Percentiles rank a stretch among this genome's conserved stretches.
phyloP scores from a whole-genome alignment of 371 early-diverging fungal species.

The Mortierella sp. region DNA sequence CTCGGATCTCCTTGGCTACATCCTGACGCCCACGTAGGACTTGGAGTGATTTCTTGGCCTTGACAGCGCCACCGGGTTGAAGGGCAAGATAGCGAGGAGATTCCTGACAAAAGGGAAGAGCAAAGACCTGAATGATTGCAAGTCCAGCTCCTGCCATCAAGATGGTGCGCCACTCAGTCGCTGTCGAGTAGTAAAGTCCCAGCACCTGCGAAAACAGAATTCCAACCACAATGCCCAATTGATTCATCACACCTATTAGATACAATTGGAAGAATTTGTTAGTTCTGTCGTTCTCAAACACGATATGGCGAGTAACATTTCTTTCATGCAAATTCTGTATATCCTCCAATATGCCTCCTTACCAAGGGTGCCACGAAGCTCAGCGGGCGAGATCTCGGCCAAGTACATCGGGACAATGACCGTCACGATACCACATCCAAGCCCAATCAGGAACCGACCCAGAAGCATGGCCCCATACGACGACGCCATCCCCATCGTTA shows the following conservation, averaged over 20 bases:
- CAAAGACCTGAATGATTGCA: conserved; percentile 70
- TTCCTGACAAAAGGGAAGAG: conserved; percentile 84
- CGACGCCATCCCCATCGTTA: conserved; percentile 74
- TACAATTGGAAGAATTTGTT: neutral
- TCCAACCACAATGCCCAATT: conserved; percentile 88
- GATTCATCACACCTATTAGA: conserved; percentile 70
- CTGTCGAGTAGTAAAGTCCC: conserved; percentile 72
- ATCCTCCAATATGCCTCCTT: neutral
- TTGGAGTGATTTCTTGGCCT: conserved; percentile 70
- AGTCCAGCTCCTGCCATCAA: conserved; percentile 70
- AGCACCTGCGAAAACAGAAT: conserved; percentile 79
- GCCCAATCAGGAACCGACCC: conserved; percentile 89
- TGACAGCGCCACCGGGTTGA: conserved; percentile 63
- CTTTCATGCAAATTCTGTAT: no score
- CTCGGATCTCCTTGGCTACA: conserved; percentile 75
- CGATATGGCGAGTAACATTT: neutral
- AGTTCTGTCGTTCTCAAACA: neutral
- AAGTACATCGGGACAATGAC: conserved; percentile 92
- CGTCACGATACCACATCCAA: conserved; percentile 87
- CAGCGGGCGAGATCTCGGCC: conserved; percentile 85
- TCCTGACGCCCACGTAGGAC: conserved; percentile 70
- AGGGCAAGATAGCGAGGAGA: conserved; percentile 81
- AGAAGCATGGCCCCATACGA: conserved; percentile 66
- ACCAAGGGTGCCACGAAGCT: conserved; percentile 82
- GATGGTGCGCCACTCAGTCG: conserved; percentile 78